Evolutionary conservation across 2,329 filamentous ascomycete genomes (phyloP), one percentile per base, ranked within the genome.

Genomic region (Davidsoniella neocaledoniae): DNA sequence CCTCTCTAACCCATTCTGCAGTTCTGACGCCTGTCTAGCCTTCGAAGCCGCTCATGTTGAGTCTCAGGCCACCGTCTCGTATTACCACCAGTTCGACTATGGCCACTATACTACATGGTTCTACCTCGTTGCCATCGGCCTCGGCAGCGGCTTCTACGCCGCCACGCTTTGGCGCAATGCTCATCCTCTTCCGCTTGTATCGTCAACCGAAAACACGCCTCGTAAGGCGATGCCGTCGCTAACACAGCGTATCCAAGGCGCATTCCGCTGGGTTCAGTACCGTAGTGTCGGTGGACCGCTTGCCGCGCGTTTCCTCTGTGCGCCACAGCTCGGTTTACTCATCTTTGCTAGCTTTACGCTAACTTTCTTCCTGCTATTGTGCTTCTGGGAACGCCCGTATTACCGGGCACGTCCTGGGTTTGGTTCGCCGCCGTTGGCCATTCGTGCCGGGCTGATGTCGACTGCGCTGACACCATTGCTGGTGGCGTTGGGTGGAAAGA

Each of bases 401-500:
- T 41, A 41, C 5, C 39, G 39, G 8, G 39, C 39, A 19, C 39
- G 39, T 10, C 39, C 16, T 9, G 39, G 39, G 16, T 41, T 17
- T 19, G 39, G 14, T n/a, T 40, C 38, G 2, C 38, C 38, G n/a
- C 38, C 38, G 14, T 19, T 40, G 38, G 38, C 38, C 1, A 19
- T 40, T 10, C 38, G 38, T 19, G 8, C 38, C 1, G 38, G 38
- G n/a, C 38, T 40, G n/a, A 40, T 40, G 38, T n/a, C 38, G 6
- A 40, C 38, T 19, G 38, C 39, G 39, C 39, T 41, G 39, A 16
- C 21, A 19, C 39, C 39, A 19, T 10, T 41, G 39, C 6, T 41
- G 14, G 39, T 41, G 39, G 39, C 39, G 39, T 19, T 41, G 16
- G 39, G 39, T 10, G 39, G 39, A 2, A 41, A 81, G 58, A 75